Percentiles rank a stretch among this genome's conserved stretches.
phyloP scores from a whole-genome alignment of 495 filamentous ascomycete species.

The Delitschia confertaspora region DNA sequence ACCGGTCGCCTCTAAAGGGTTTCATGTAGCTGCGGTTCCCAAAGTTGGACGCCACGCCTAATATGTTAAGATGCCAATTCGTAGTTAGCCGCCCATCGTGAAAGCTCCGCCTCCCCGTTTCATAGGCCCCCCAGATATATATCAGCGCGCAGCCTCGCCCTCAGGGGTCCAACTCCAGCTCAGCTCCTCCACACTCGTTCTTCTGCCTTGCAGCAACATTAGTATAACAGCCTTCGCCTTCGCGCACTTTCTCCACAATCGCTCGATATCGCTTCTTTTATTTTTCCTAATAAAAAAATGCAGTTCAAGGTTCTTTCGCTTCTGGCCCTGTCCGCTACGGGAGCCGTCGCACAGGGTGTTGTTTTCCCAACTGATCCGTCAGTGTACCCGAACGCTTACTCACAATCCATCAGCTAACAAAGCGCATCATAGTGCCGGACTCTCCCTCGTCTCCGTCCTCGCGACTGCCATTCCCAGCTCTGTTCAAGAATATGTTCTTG shows the following conservation, averaged over 20 bases:
- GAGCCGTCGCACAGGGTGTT: not conserved
- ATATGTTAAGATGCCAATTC: not conserved
- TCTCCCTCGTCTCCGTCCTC: constrained; percentile 22
- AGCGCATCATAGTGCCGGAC: not conserved
- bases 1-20: too few species aligned
- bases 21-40: too few species aligned
- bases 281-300: constrained; percentile 9
- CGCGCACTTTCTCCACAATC: constrained; percentile 17
- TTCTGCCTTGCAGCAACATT: too few species aligned
- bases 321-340: constrained; percentile 8
- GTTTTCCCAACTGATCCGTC: not conserved
- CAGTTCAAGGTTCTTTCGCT: constrained; percentile 5
- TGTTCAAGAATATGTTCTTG: constrained; percentile 3
- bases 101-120: constrained; percentile 7
- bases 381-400: not conserved
- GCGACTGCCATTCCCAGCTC: constrained; percentile 23
- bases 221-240: not conserved
- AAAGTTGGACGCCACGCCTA: too few species aligned
- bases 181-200: not conserved
- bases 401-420: not conserved
- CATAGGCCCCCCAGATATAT: too few species aligned
- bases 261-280: constrained; percentile 3
- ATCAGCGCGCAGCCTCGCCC: too few species aligned
- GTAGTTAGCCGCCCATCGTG: constrained; percentile 11
- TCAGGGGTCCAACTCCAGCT: too few species aligned